These are phyloP conservation scores for Monascus ruber DNA, from an alignment of 2,329 filamentous ascomycete genomes.

Conservation along the genomic window DNA sequence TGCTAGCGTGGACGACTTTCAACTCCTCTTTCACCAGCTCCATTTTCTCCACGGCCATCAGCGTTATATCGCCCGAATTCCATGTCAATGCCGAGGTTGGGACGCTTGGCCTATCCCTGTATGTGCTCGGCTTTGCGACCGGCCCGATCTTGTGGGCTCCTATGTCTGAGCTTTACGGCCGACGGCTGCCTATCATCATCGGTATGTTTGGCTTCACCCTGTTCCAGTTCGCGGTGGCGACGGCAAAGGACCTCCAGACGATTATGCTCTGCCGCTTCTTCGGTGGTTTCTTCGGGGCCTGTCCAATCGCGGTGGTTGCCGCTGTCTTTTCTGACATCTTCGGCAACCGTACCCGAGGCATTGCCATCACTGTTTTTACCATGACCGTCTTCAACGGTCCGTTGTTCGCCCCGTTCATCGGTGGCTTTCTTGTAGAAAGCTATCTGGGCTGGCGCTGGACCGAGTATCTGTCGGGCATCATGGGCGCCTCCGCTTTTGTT, in stretches of 20 bases:
- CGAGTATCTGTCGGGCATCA: constrained; percentile 38
- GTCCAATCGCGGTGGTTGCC: constrained; percentile 42
- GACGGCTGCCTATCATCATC: constrained; percentile 42
- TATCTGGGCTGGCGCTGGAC: constrained; percentile 40
- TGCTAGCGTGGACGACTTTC: constrained; percentile 40
- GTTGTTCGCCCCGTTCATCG: constrained; percentile 43
- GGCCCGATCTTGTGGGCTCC: constrained; percentile 50
- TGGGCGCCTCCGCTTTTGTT: constrained; percentile 37
- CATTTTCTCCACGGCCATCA: constrained; percentile 60
- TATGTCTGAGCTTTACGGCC: constrained; percentile 47
- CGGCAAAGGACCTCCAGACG: constrained; percentile 42
- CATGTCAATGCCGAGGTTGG: constrained; percentile 39
- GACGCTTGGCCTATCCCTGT: constrained; percentile 30
- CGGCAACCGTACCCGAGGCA: constrained; percentile 34
- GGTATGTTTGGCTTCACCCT: constrained; percentile 41
- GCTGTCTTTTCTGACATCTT: constrained; percentile 49
- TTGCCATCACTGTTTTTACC: constrained; percentile 38
- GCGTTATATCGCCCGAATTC: constrained; percentile 46
- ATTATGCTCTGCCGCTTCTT: constrained; percentile 43
- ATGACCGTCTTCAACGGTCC: constrained; percentile 44
- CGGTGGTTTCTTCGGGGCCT: constrained; percentile 43
- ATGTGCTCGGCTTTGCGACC: constrained; percentile 38
- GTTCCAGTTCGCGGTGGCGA: constrained; percentile 39
- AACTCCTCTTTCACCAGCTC: constrained; percentile 46
- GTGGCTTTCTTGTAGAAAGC: constrained; percentile 43